Conservation (phyloP, 306 rosid genomes). For the Trifolium dubium region DNA sequence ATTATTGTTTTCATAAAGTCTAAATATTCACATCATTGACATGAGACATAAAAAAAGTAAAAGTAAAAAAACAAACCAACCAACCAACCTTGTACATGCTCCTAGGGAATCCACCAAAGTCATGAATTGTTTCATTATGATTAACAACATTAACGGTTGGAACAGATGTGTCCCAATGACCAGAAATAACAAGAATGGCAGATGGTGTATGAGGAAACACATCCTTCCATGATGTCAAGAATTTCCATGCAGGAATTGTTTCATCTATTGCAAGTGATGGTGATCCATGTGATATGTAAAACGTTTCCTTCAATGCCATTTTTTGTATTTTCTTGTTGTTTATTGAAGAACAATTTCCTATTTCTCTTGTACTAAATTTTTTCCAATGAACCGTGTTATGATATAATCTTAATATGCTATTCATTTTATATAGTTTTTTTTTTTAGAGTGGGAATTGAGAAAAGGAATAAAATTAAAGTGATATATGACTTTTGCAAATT, state of each 20-base stretch:
- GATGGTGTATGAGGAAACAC: constrained; percentile 12
- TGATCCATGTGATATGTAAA: constrained; percentile 32
- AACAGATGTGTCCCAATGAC: constrained; percentile 19
- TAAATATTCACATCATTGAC: not conserved
- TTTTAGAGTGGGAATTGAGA: not conserved
- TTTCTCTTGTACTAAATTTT: not conserved
- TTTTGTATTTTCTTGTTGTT: not conserved
- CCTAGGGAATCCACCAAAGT: constrained; percentile 5
- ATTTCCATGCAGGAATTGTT: constrained; percentile 24
- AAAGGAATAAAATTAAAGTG: not conserved
- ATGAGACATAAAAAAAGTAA: not conserved
- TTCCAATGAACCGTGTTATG: not conserved
- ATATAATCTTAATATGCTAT: constrained; percentile 2
- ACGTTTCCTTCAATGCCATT: constrained; percentile 27
- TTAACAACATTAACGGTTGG: constrained; percentile 16
- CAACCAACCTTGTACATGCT: constrained; percentile 24
- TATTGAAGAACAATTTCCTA: not conserved
- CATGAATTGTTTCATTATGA: constrained; percentile 15
- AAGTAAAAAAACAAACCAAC: not conserved
- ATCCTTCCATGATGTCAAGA: constrained; percentile 2
- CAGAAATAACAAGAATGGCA: constrained; percentile 20
- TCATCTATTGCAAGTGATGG: constrained; percentile 27
- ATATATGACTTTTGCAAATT: no score
- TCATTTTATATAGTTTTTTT: constrained; percentile 17
- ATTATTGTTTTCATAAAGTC: not conserved